Base-by-base conservation (phyloP, 2,329 filamentous ascomycete species). In the Aspergillus hiratsukae region DNA sequence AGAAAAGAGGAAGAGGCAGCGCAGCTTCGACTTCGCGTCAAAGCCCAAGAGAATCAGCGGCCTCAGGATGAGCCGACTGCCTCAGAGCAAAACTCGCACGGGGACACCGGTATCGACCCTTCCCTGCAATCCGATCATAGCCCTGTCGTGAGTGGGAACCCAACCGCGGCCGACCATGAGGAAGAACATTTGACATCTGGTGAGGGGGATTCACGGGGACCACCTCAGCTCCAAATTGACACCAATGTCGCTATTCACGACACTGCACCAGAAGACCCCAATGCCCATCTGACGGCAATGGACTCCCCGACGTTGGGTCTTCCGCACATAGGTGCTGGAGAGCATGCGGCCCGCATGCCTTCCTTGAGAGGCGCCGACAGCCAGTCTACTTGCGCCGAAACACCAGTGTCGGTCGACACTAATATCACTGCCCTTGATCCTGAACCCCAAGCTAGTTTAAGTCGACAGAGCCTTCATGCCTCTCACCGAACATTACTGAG, bases 361-460 rank as follows among this genome's bases (percentile, higher is more conserved):
- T 46, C 21, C 41, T 31, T 51, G 9, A 54, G 60, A 11, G 37
- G 53, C 9, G 29, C 51, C 17, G 40, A 57, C 17, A 27, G 52
- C 6, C 59, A 60, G 8, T 65, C 69, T 35, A 55, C 61, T 14
- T 75, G 73, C 10, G 80, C 84, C 29, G 76, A 84, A 14, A 88
- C 87, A 5, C 75, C 75, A 49, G 75, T 74, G 5, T 87, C 85
- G n/a, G 80, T 80, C 45, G 81, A 81, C 7, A 90, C 87, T 0
- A 86, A 89, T 64, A 72, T 72, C 37, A 80, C 77, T 4, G 69
- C 72, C 29, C 89, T 91, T 62, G 89, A 91, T 62, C 81, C 79
- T n/a, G 88, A 91, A 63, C 80, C 85, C 23, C 88, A 91, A 67
- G 83, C 81, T 1, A 82, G 85, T n/a, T 61, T 73, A 74, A 80